These are phyloP conservation scores for Rhizopus sp. DNA, from an alignment of 371 early-diverging fungal genomes.

Conservation along the genomic window DNA sequence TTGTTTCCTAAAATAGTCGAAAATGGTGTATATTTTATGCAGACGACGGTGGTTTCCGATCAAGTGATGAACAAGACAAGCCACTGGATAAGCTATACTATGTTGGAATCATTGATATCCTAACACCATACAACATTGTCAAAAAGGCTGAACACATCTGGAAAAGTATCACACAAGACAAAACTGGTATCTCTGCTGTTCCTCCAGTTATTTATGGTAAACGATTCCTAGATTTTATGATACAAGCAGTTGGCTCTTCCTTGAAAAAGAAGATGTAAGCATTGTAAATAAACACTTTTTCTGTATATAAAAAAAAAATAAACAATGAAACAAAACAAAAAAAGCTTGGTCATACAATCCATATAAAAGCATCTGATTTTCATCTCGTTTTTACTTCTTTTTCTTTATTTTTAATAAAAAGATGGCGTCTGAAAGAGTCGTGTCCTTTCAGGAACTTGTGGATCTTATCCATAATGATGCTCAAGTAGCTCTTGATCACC, in stretches of 20 bases:
- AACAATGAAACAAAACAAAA: too few relatives aligned
- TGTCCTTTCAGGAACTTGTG: slow-evolving; percentile 14
- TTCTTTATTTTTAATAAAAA: background rate
- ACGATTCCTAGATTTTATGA: slow-evolving; percentile 88
- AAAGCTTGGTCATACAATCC: too few relatives aligned
- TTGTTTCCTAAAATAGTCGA: slow-evolving; percentile 34
- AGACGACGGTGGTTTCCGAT: slow-evolving; percentile 86
- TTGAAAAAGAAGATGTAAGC: background rate
- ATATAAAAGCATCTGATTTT: background rate
- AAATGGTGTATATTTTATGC: slow-evolving; percentile 76
- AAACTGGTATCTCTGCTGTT: slow-evolving; percentile 82
- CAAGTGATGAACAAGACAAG: slow-evolving; percentile 71
- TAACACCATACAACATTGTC: slow-evolving; percentile 85
- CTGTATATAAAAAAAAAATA: too few relatives aligned
- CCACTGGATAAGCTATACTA: slow-evolving; percentile 79
- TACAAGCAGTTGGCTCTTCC: slow-evolving; percentile 23
- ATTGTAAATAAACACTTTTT: background rate
- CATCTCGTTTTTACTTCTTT: background rate
- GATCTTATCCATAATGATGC: slow-evolving; percentile 11
- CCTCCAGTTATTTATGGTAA: slow-evolving; percentile 81
- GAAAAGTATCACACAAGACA: slow-evolving; percentile 78
- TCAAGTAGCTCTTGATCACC: slow-evolving; percentile 18
- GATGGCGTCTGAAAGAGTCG: slow-evolving; percentile 10
- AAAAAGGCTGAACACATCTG: slow-evolving; percentile 86
- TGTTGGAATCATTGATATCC: slow-evolving; percentile 93